phyloP scores from a whole-genome alignment of 495 filamentous ascomycete genomes.

The Trichoderma virens region DNA sequence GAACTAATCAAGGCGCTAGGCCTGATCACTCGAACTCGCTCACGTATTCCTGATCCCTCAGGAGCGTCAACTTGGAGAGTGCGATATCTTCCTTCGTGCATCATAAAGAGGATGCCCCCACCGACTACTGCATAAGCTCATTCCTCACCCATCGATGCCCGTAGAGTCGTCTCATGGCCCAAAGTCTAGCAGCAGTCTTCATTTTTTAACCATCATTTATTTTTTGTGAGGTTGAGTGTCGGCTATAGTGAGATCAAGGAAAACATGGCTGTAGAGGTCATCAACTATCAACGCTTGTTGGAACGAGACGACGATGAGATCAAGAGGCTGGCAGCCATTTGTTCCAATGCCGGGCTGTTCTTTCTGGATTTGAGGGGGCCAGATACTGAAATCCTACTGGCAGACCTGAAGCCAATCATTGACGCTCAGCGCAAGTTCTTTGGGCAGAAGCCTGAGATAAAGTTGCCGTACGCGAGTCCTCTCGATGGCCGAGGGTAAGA shows the following conservation, averaged over 20 bases:
- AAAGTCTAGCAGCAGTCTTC: neutral
- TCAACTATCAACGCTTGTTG: conserved; percentile 2
- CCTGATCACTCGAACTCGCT: too few relatives aligned
- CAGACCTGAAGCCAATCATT: neutral
- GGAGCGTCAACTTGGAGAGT: neutral
- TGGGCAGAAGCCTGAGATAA: conserved; percentile 1
- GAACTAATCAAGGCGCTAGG: too few relatives aligned
- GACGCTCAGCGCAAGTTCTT: neutral
- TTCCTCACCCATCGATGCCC: neutral
- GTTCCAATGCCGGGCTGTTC: conserved; percentile 3
- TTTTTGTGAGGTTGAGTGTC: neutral
- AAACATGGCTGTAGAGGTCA: neutral
- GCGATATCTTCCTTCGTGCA: neutral
- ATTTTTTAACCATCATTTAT: neutral
- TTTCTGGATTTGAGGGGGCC: neutral
- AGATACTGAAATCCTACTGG: neutral
- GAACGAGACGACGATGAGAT: neutral
- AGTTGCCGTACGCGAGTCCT: neutral
- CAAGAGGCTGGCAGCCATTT: neutral
- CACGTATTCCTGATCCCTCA: neutral
- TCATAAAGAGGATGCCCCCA: neutral
- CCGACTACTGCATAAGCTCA: neutral
- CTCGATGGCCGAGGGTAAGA: neutral
- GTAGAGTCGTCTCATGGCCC: neutral
- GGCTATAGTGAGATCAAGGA: neutral